phyloP scores from a whole-genome alignment of 192 early-diverging fungal species.

The Podila epicladia region DNA sequence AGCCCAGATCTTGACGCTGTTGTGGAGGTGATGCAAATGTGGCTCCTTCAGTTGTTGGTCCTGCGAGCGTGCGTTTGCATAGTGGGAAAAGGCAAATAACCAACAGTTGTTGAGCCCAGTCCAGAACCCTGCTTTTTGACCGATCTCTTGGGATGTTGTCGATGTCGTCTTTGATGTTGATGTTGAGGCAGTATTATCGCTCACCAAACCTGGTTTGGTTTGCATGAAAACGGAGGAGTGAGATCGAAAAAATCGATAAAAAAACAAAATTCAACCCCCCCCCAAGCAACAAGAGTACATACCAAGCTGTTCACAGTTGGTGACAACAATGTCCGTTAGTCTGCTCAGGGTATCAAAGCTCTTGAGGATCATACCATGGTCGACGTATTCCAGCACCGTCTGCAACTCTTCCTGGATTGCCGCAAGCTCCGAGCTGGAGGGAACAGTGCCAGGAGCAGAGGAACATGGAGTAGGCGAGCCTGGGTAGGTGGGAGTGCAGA shows the following conservation, averaged over 20 bases:
- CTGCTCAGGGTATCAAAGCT: constrained; percentile 77
- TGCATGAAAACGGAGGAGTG: background rate
- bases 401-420: constrained; percentile 72
- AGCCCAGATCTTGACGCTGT: constrained; percentile 72
- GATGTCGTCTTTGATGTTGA: constrained; percentile 20
- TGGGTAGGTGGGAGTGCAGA: background rate
- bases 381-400: constrained; percentile 69
- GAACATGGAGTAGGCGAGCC: background rate
- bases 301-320: constrained; percentile 74
- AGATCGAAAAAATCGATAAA: background rate
- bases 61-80: constrained; percentile 55
- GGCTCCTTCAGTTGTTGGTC: constrained; percentile 64
- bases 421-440: constrained; percentile 5
- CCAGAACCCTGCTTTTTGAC: constrained; percentile 75
- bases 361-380: constrained; percentile 65
- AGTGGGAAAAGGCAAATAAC: constrained; percentile 74
- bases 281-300: background rate
- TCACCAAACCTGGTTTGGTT: background rate
- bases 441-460: background rate
- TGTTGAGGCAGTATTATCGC: background rate
- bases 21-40: constrained; percentile 66
- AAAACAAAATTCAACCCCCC: background rate
- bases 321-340: constrained; percentile 70
- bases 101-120: constrained; percentile 79
- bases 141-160: constrained; percentile 26